Evolutionary conservation across 1,284 basidiomycete species (phyloP).

Genomic region (Irpex lacteus): DNA sequence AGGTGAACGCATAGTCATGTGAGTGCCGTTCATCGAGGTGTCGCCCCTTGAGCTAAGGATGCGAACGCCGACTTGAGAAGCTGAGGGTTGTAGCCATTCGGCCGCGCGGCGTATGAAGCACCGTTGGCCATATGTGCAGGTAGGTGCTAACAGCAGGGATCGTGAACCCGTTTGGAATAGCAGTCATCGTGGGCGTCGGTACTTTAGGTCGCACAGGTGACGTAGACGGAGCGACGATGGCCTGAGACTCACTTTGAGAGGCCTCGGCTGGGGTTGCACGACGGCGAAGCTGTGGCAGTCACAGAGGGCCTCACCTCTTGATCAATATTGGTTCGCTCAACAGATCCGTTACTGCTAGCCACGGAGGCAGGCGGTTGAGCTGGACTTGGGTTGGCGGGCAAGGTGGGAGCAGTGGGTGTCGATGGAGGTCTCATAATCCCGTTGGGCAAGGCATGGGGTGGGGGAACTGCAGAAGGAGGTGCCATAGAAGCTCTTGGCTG

Average conservation of each 20-base stretch:
- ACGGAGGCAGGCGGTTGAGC: constrained; percentile 35
- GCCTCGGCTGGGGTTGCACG: constrained; percentile 8
- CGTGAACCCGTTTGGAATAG: constrained; percentile 43
- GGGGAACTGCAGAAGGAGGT: constrained; percentile 46
- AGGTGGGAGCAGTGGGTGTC: constrained; percentile 24
- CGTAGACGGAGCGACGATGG: constrained; percentile 14
- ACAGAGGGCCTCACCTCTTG: constrained; percentile 19
- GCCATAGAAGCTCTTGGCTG: constrained; percentile 27
- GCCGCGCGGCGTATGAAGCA: constrained; percentile 23
- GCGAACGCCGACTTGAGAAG: constrained; percentile 54
- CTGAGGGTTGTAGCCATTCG: constrained; percentile 36
- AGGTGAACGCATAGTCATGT: constrained; percentile 27
- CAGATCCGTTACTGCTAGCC: constrained; percentile 16
- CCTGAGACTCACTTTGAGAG: constrained; percentile 11
- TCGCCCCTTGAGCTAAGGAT: constrained; percentile 35
- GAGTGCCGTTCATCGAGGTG: constrained; percentile 31
- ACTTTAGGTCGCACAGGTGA: constrained; percentile 43
- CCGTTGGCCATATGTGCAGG: constrained; percentile 32
- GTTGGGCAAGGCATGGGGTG: constrained; percentile 45
- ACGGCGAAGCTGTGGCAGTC: constrained; percentile 17
- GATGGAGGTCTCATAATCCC: constrained; percentile 42
- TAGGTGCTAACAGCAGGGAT: constrained; percentile 41
- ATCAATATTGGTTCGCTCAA: constrained; percentile 22
- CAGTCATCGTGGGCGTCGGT: constrained; percentile 33
- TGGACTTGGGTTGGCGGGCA: constrained; percentile 24